Evolutionary conservation across 345 rosid species (phyloP).

Genomic region (Euphorbia peplus): DNA sequence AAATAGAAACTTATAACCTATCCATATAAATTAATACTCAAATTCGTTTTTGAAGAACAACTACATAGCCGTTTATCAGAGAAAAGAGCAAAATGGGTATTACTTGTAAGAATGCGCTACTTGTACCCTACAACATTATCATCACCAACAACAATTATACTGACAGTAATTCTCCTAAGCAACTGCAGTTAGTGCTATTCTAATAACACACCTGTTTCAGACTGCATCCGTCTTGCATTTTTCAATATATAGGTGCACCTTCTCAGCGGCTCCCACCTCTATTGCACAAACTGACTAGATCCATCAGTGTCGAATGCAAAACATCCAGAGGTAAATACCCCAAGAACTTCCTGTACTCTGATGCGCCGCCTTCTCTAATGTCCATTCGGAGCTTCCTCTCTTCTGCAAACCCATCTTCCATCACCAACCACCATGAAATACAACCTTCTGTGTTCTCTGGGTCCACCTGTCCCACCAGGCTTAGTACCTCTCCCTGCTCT

Average conservation of each 20-base stretch:
- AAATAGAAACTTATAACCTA: too few species aligned
- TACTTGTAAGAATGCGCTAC: too few species aligned
- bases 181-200: neutral
- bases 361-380: conserved; percentile 35
- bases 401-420: conserved; percentile 68
- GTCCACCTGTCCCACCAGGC: conserved; percentile 83
- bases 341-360: conserved; percentile 63
- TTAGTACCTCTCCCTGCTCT: conserved; percentile 75
- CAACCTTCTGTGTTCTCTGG: conserved; percentile 65
- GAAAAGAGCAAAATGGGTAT: too few species aligned
- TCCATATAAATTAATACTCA: too few species aligned
- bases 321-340: conserved; percentile 74
- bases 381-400: conserved; percentile 49
- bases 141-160: neutral
- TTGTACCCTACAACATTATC: neutral
- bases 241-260: neutral
- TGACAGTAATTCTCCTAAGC: neutral
- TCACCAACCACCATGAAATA: conserved; percentile 88
- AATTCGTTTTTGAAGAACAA: too few species aligned
- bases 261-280: conserved; percentile 19
- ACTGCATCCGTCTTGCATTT: too few species aligned
- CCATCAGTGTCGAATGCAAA: conserved; percentile 66
- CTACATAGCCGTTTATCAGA: too few species aligned
- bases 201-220: neutral
- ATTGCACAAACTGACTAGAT: conserved; percentile 69